Conservation (phyloP, 1,284 basidiomycete genomes). For the Apiotrichum domesticum region DNA sequence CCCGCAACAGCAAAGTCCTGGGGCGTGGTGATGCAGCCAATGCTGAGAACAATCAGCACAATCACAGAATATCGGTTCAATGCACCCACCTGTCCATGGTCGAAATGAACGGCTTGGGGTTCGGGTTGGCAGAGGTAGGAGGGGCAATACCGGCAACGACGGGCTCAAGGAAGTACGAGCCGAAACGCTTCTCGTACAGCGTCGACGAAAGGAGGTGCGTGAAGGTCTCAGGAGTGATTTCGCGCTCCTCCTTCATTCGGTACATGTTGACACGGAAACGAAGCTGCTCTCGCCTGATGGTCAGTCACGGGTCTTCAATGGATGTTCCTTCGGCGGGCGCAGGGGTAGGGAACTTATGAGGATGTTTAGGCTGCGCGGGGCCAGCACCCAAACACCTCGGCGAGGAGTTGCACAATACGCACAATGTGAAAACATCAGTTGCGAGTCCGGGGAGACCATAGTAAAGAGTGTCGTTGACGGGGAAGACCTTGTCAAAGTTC, state of each 20-base stretch:
- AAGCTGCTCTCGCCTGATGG: constrained; percentile 69
- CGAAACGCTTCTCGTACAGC: constrained; percentile 94
- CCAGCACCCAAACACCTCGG: no score
- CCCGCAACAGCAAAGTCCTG: constrained; percentile 94
- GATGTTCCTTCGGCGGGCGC: no score
- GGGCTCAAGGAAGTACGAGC: constrained; percentile 95
- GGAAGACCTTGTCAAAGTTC: constrained; percentile 66
- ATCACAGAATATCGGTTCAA: neutral
- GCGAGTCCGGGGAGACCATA: constrained; percentile 89
- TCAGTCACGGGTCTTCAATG: neutral
- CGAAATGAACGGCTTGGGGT: constrained; percentile 88
- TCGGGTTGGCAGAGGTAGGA: constrained; percentile 55
- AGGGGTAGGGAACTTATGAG: no score
- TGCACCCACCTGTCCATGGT: constrained; percentile 68
- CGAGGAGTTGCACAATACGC: constrained; percentile 34
- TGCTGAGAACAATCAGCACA: constrained; percentile 45
- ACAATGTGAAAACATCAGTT: constrained; percentile 89
- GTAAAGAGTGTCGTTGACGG: constrained; percentile 87
- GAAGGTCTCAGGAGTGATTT: constrained; percentile 94
- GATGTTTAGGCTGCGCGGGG: no score
- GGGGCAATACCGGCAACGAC: constrained; percentile 86
- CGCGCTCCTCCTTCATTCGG: constrained; percentile 97
- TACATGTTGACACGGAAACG: constrained; percentile 98
- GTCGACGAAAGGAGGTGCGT: constrained; percentile 93
- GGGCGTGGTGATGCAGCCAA: constrained; percentile 64